Evolutionary conservation across 352 stramenopile species (phyloP).

Genomic region (Pythium sp.): DNA sequence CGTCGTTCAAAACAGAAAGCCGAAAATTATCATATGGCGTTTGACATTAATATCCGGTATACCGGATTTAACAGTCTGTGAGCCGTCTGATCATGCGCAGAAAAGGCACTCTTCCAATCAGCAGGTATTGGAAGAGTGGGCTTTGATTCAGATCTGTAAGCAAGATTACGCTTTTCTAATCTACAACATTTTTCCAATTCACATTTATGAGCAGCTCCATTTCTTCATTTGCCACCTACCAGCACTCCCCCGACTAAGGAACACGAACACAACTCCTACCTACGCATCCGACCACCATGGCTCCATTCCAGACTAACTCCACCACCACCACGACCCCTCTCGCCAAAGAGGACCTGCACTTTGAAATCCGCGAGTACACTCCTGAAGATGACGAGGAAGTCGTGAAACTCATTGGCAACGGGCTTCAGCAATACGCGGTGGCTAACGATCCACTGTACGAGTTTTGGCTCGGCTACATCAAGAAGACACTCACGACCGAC

Average conservation of each 20-base stretch:
- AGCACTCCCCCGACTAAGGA: neutral
- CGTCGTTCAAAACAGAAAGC: too few species aligned
- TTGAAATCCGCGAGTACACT: slow-evolving; percentile 18
- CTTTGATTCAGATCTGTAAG: too few species aligned
- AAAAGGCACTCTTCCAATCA: neutral
- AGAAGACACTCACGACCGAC: slow-evolving; percentile 7
- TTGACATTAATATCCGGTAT: too few species aligned
- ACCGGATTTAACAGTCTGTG: too few species aligned
- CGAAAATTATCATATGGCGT: too few species aligned
- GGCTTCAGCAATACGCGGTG: slow-evolving; percentile 13
- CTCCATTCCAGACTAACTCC: neutral
- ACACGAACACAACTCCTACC: neutral
- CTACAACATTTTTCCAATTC: too few species aligned
- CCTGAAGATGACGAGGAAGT: slow-evolving; percentile 5
- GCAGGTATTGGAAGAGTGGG: neutral
- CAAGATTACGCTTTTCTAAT: too few species aligned
- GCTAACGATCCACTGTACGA: neutral
- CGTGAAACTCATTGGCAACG: slow-evolving; percentile 10
- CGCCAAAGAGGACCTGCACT: neutral
- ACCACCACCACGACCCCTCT: neutral
- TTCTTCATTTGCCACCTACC: neutral
- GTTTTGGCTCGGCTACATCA: slow-evolving; percentile 2
- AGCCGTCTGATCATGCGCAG: neutral
- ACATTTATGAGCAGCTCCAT: too few species aligned
- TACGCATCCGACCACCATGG: neutral